phyloP scores from a whole-genome alignment of 352 stramenopile species.

The Globisporangium perplexum region DNA sequence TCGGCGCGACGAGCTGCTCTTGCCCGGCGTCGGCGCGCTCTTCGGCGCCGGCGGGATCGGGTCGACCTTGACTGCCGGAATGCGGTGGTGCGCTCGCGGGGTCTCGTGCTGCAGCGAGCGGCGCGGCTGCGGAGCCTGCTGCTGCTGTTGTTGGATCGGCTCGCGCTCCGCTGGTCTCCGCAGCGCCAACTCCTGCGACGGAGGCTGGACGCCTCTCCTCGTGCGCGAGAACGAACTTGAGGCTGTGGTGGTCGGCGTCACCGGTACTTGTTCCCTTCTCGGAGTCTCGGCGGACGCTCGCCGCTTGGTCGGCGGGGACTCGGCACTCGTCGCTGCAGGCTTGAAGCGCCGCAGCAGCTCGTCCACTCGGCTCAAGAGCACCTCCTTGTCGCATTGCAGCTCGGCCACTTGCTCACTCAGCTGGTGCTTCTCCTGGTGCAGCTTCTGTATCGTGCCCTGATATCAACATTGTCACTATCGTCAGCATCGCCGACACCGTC shows the following conservation, averaged over 20 bases:
- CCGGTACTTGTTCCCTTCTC: background rate
- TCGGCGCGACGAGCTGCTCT: conserved; percentile 2
- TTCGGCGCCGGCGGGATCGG: background rate
- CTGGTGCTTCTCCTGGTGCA: conserved; percentile 22
- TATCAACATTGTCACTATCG: background rate
- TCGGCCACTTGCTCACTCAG: conserved; percentile 21
- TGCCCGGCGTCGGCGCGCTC: conserved; percentile 3
- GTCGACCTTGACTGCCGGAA: background rate
- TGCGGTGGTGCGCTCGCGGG: conserved; percentile 1
- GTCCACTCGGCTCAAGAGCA: conserved; percentile 5
- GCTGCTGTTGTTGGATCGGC: conserved; percentile 1
- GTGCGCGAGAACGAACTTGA: conserved; percentile 1
- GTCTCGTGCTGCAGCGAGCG: background rate
- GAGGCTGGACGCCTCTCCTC: background rate
- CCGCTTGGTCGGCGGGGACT: background rate
- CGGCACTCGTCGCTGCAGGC: background rate
- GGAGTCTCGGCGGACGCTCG: conserved; percentile 1
- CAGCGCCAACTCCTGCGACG: background rate
- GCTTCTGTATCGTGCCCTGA: conserved; percentile 22
- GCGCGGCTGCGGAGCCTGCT: background rate
- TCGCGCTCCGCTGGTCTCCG: conserved; percentile 3
- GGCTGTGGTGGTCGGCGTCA: background rate
- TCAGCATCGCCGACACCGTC: no score
- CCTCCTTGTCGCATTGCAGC: conserved; percentile 21
- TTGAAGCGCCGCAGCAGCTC: conserved; percentile 5